Conservation (phyloP, 1,284 basidiomycete genomes). For the Ganoderma lucidum region DNA sequence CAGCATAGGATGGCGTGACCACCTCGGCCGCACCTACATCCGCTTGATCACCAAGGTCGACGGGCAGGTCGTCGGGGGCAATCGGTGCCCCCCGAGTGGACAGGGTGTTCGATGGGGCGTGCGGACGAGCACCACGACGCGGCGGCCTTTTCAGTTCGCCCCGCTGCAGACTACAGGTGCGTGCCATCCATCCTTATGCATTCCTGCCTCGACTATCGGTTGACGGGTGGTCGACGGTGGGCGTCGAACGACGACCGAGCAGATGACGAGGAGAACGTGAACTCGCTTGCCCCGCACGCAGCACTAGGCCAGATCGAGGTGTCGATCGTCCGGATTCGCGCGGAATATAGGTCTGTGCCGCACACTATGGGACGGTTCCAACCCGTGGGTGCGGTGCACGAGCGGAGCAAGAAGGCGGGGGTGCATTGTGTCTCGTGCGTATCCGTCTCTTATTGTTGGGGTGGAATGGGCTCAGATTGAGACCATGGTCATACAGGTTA, state of each 20-base stretch:
- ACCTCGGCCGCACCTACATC: conserved; percentile 12
- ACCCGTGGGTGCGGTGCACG: conserved; percentile 30
- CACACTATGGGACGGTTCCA: conserved; percentile 13
- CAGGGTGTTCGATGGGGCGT: conserved; percentile 16
- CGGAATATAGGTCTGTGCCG: conserved; percentile 4
- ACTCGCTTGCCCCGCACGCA: conserved; percentile 11
- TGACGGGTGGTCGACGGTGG: not conserved
- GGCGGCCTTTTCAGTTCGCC: conserved; percentile 21
- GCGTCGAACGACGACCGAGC: not conserved
- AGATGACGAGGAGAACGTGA: conserved; percentile 20
- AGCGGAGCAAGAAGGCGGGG: conserved; percentile 38
- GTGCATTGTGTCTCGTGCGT: conserved; percentile 33
- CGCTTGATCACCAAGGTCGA: conserved; percentile 16
- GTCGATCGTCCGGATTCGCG: conserved; percentile 16
- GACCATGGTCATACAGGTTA: not conserved
- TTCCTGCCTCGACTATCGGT: not conserved
- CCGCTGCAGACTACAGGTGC: conserved; percentile 24
- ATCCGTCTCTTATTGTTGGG: not conserved
- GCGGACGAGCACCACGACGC: conserved; percentile 11
- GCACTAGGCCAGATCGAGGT: conserved; percentile 27
- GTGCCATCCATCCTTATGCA: not conserved
- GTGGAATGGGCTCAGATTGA: no score
- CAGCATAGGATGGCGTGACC: conserved; percentile 20
- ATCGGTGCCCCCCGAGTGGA: conserved; percentile 14
- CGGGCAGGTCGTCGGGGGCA: conserved; percentile 15